Base-by-base conservation (phyloP, 306 rosid species). In the Inga leiocalycina region DNA sequence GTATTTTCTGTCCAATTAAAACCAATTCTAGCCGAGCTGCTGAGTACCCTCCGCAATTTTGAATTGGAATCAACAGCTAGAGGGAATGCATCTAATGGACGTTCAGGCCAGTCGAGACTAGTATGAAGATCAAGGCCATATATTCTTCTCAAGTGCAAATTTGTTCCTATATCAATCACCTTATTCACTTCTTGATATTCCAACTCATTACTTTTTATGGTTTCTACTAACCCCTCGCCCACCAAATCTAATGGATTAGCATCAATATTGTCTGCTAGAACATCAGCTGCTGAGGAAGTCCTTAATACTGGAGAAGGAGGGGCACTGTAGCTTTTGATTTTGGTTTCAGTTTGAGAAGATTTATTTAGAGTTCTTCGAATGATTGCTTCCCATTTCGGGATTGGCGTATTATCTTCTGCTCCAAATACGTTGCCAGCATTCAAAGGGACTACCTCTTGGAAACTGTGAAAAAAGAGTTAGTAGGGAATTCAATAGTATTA, bases 371-470 rank as follows among this genome's bases (percentile, higher is more conserved):
- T 91, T 87, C 86, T 90, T 81, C 99, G 82, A 83, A 96, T 92
- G 85, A 94, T 91, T 65, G 91, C 89, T 86, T 96, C 99, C 99
- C 99, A 96, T 83, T 94, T 94, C n/a, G 73, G 87, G 44, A 94
- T 92, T 0, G 99, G 97, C 46, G 84, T 83, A 65, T 82, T 91
- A 80, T 96, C 98, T 71, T 96, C 99, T 65, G 98, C 97, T 84
- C 99, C 99, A 4, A 96, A 70, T 35, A 96, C 98, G 72, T 96
- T 96, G 75, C 97, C 99, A 27, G 99, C 99, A 85, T 84, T 96
- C 84, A 96, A 86, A 84, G 99, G 99, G 82, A 96, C 98, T 17
- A 96, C 94, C 87, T 96, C 99, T 83, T 96, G 99, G 68, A 96
- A 92, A 80, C 99, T 96, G 90, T 74, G 48, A 85, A 78, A 70